Evolutionary conservation across 2,329 filamentous ascomycete species (phyloP), one percentile per base, ranked within the genome.

Genomic region (Ascochyta lentis): DNA sequence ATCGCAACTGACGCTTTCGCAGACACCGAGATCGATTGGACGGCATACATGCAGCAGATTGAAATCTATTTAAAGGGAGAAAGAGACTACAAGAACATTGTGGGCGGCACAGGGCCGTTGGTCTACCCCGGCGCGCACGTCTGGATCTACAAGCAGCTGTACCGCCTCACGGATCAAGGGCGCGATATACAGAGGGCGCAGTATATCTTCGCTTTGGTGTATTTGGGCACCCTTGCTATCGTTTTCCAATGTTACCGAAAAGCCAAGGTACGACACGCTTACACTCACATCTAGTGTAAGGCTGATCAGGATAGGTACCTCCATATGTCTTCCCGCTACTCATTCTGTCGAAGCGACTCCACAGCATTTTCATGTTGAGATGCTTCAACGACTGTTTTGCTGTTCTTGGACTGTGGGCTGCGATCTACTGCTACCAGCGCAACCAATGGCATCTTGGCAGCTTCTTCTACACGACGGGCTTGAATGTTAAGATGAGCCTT

Each of bases 21-120:
- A 91, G 95, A 99, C 74, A 99, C 95, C 39, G 95, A 99, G 77
- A 99, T 99, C 70, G 95, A 99, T 78, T 99, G 94, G 94, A 84
- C 84, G 56, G 92, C 95, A 0, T 99, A 99, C 77, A 98, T 99
- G 93, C 85, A 97, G 74, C 95, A 99, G 71, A 83, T 98, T 40
- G 78, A 84, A 37, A 87, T 93, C 66, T 95, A 89, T 70, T 79
- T 93, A 41, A 82, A 85, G 16, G 95, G 95, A 69, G 93, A 98
- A 80, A 87, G 90, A 72, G 89, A 97, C 76, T 99, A 99, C 76
- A 86, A 86, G 58, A 84, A 87, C 54, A 93, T 99, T 72, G 84
- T 89, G 70, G 95, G 95, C 65, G 89, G 87, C 56, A 99, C 95
- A 0, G 95, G 95, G 0, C 95, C 95, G 3, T 83, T 98, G 46